Evolutionary conservation across 306 rosid species (phyloP).

Genomic region (Corylus avellana): DNA sequence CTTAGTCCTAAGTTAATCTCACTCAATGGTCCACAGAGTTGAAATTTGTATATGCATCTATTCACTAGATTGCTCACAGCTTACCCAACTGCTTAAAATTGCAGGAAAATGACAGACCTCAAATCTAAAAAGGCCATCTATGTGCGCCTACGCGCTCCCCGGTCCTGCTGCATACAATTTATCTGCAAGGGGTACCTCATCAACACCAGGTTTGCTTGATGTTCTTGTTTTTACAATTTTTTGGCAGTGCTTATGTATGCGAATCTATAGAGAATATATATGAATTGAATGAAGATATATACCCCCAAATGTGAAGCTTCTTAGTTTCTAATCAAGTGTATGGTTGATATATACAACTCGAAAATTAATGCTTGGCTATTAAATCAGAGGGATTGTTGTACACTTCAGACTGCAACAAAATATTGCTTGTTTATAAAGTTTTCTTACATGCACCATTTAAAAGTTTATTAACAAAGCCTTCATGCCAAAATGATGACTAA

Average conservation of each 20-base stretch:
- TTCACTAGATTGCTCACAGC: slow-evolving; percentile 1
- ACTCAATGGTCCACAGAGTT: background rate
- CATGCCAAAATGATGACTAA: slow-evolving; percentile 27
- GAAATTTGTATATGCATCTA: slow-evolving; percentile 13
- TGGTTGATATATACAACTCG: slow-evolving; percentile 7
- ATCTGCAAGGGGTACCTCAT: slow-evolving; percentile 79
- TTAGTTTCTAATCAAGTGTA: slow-evolving; percentile 7
- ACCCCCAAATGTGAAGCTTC: slow-evolving; percentile 5
- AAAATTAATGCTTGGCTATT: slow-evolving; percentile 14
- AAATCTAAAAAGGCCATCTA: slow-evolving; percentile 78
- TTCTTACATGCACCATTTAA: slow-evolving; percentile 7
- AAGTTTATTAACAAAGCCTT: background rate
- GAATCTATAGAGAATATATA: background rate
- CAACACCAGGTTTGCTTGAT: slow-evolving; percentile 55
- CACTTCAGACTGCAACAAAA: slow-evolving; percentile 4
- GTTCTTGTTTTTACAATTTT: background rate
- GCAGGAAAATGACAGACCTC: slow-evolving; percentile 72
- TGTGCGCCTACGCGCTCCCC: slow-evolving; percentile 66
- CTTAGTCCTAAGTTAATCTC: background rate
- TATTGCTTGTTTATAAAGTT: slow-evolving; percentile 1
- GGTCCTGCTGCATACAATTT: slow-evolving; percentile 65
- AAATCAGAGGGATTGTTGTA: slow-evolving; percentile 3
- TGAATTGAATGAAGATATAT: slow-evolving; percentile 1
- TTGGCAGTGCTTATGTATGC: background rate
- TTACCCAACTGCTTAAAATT: slow-evolving; percentile 27